Evolutionary conservation across 768 basidiomycete species (phyloP).

Genomic region (Mycena capillaripes): DNA sequence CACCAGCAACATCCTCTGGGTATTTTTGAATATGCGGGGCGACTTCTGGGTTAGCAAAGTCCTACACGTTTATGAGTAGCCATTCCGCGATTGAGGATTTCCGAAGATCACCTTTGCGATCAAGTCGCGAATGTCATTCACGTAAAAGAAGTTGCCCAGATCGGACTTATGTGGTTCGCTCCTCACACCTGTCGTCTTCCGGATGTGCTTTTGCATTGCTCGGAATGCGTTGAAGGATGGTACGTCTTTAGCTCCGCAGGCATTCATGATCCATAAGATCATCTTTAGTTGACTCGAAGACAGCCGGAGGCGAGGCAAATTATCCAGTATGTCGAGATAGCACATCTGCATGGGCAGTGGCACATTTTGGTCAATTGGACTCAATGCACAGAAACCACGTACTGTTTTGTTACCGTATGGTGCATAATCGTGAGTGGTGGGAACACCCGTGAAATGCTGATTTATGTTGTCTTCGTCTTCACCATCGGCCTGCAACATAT

Average conservation of each 20-base stretch:
- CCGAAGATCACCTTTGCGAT: too few species aligned
- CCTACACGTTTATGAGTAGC: too few species aligned
- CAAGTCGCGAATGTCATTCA: too few species aligned
- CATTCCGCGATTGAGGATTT: too few species aligned
- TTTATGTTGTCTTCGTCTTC: slow-evolving; percentile 9
- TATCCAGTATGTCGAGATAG: too few species aligned
- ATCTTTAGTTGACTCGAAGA: too few species aligned
- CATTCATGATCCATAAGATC: too few species aligned
- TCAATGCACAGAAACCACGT: too few species aligned
- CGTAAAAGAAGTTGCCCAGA: slow-evolving; percentile 27
- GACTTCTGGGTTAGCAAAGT: slow-evolving; percentile 48
- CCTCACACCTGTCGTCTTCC: slow-evolving; percentile 23
- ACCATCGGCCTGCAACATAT: neutral
- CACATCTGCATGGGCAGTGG: too few species aligned
- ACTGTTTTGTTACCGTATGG: slow-evolving; percentile 23
- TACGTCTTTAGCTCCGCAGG: slow-evolving; percentile 44
- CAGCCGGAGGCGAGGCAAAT: too few species aligned
- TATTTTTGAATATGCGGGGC: slow-evolving; percentile 44
- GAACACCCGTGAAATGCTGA: slow-evolving; percentile 9
- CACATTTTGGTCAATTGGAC: too few species aligned
- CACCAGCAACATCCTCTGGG: slow-evolving; percentile 43
- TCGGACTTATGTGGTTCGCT: slow-evolving; percentile 23
- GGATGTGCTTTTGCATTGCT: slow-evolving; percentile 39
- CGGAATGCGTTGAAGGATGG: slow-evolving; percentile 44
- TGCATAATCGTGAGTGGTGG: slow-evolving; percentile 8